phyloP scores from a whole-genome alignment of 768 basidiomycete genomes.

The Auricularia sp. region DNA sequence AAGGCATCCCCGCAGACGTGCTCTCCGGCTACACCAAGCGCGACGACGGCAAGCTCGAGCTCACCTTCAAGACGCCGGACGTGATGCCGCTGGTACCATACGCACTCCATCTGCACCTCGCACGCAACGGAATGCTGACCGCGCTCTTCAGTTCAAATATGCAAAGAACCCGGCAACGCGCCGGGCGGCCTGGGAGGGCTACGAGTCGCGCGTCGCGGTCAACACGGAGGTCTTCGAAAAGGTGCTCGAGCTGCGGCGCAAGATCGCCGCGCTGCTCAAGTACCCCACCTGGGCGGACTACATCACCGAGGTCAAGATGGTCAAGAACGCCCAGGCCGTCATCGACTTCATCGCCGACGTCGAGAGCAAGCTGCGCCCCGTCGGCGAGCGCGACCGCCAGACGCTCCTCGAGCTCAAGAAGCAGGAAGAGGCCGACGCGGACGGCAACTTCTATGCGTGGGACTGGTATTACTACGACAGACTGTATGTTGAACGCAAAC shows the following conservation, averaged over 20 bases:
- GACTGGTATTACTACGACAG: conserved; percentile 64
- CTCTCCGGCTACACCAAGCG: conserved; percentile 67
- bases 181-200: conserved; percentile 50
- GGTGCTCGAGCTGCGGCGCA: conserved; percentile 58
- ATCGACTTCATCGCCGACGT: conserved; percentile 73
- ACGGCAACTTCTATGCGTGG: conserved; percentile 73
- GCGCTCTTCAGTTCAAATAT: conserved; percentile 58
- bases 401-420: conserved; percentile 65
- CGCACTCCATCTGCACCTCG: neutral
- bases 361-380: conserved; percentile 59
- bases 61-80: conserved; percentile 76
- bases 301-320: conserved; percentile 78
- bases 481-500: conserved; percentile 52
- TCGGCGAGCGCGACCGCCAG: conserved; percentile 57
- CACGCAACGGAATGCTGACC: neutral
- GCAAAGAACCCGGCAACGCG: conserved; percentile 65
- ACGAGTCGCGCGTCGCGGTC: conserved; percentile 55
- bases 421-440: conserved; percentile 55
- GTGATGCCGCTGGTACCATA: conserved; percentile 61
- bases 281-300: conserved; percentile 82
- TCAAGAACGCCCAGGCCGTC: conserved; percentile 57
- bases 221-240: conserved; percentile 65
- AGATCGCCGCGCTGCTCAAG: conserved; percentile 55
- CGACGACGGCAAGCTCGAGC: conserved; percentile 54
- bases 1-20: conserved; percentile 73